Conservation (phyloP, 1,284 basidiomycete species). For the Stereum hirsutum region DNA sequence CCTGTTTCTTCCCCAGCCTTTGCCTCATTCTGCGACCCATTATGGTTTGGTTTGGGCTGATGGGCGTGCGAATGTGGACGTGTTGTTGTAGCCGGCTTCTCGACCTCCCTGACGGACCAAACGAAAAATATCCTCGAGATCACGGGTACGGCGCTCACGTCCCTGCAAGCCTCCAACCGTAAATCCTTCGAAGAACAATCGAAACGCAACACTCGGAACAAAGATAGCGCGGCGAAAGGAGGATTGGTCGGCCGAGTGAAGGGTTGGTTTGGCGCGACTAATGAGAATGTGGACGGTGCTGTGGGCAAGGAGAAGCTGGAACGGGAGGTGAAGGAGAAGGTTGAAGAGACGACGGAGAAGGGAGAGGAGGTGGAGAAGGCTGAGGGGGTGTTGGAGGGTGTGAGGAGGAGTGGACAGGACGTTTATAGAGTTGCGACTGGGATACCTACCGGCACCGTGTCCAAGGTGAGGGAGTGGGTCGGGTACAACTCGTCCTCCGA, state of each 20-base stretch:
- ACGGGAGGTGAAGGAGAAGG: background rate
- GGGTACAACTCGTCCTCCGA: no score
- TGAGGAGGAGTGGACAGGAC: constrained; percentile 36
- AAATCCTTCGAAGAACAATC: no score
- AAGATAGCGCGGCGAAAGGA: no score
- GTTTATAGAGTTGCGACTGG: constrained; percentile 14
- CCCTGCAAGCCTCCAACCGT: constrained; percentile 50
- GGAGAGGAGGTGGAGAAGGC: constrained; percentile 33
- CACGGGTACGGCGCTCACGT: constrained; percentile 63
- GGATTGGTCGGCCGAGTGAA: no score
- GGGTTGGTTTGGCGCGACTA: no score
- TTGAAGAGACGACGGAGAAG: constrained; percentile 18
- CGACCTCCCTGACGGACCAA: constrained; percentile 78
- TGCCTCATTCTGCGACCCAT: background rate
- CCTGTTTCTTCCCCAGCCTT: background rate
- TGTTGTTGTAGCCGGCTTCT: constrained; percentile 65
- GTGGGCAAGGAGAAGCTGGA: constrained; percentile 38
- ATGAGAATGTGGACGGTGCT: no score
- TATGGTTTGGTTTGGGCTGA: constrained; percentile 3
- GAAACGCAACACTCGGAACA: no score
- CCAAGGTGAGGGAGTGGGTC: no score
- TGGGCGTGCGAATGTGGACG: background rate
- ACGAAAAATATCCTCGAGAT: constrained; percentile 82
- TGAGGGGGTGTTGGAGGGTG: constrained; percentile 77
- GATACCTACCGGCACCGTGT: no score